These are phyloP conservation scores for Rhizopus sp. DNA, from an alignment of 371 early-diverging fungal genomes.

Conservation along the genomic window DNA sequence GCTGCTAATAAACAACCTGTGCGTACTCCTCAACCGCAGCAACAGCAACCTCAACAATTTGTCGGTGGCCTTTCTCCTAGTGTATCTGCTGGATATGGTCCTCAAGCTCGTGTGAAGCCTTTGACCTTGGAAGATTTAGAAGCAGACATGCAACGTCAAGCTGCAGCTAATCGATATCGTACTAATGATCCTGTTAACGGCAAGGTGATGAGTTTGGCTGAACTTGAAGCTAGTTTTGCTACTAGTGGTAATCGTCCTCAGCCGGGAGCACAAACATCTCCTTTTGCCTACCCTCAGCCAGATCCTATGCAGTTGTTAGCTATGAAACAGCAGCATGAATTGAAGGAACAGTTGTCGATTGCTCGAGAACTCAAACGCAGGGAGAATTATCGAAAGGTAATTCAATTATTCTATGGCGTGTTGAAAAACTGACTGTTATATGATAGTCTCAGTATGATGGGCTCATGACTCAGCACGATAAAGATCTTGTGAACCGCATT, in stretches of 20 bases:
- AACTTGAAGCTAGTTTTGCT: constrained; percentile 69
- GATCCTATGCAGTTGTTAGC: constrained; percentile 35
- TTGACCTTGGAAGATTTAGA: constrained; percentile 59
- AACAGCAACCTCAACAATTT: constrained; percentile 23
- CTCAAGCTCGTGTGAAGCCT: constrained; percentile 33
- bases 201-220: constrained; percentile 66
- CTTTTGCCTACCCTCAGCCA: constrained; percentile 25
- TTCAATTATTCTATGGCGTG: background rate
- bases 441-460: constrained; percentile 73
- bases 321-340: constrained; percentile 32
- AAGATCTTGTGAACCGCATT: constrained; percentile 88
- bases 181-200: constrained; percentile 28
- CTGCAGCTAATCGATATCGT: constrained; percentile 23
- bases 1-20: constrained; percentile 18
- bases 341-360: constrained; percentile 31
- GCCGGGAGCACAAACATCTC: constrained; percentile 12
- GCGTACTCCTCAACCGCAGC: constrained; percentile 25
- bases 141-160: constrained; percentile 53
- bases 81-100: constrained; percentile 20
- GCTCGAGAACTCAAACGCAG: constrained; percentile 49
- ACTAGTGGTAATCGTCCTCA: constrained; percentile 17
- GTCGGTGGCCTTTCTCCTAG: constrained; percentile 24
- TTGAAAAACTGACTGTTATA: background rate
- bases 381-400: constrained; percentile 47
- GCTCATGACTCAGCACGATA: constrained; percentile 93